Evolutionary conservation across 2,329 filamentous ascomycete species (phyloP).

Genomic region (Chaetomiaceae sp.): DNA sequence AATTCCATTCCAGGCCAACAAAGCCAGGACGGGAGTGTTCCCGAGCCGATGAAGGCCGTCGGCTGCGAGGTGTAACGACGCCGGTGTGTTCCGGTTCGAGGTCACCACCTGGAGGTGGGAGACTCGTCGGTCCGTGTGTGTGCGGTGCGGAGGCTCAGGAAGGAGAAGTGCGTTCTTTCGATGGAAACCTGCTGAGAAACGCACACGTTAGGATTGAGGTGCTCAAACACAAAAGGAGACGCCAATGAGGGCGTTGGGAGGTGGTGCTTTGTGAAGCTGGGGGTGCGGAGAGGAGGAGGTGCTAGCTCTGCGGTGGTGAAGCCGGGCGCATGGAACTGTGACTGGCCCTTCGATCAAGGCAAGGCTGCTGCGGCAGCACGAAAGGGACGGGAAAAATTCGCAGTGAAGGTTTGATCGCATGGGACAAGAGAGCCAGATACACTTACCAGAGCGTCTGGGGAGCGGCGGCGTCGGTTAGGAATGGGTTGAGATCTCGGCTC

Average conservation of each 20-base stretch:
- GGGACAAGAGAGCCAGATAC: slow-evolving; percentile 26
- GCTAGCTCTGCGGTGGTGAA: neutral
- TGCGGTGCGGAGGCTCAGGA: neutral
- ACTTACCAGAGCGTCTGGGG: slow-evolving; percentile 35
- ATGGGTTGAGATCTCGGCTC: slow-evolving; percentile 27
- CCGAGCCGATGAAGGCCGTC: slow-evolving; percentile 3
- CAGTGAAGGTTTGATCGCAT: slow-evolving; percentile 35
- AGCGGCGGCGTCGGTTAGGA: slow-evolving; percentile 32
- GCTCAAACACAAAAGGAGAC: neutral
- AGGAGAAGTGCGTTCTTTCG: slow-evolving; percentile 4
- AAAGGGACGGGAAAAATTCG: slow-evolving; percentile 14
- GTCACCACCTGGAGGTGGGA: slow-evolving; percentile 20
- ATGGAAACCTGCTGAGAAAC: slow-evolving; percentile 8
- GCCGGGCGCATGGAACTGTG: slow-evolving; percentile 12
- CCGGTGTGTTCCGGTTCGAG: slow-evolving; percentile 12
- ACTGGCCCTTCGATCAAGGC: neutral
- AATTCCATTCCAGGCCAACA: slow-evolving; percentile 31
- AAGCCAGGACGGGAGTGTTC: slow-evolving; percentile 14
- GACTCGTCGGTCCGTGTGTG: slow-evolving; percentile 9
- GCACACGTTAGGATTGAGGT: slow-evolving; percentile 7
- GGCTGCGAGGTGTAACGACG: slow-evolving; percentile 12
- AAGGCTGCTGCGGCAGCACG: slow-evolving; percentile 6
- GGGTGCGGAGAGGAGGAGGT: neutral
- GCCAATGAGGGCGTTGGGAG: neutral
- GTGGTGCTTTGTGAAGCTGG: neutral